These are phyloP conservation scores for Hypoxylon cercidicola DNA, from an alignment of 495 filamentous ascomycete genomes.

Conservation along the genomic window DNA sequence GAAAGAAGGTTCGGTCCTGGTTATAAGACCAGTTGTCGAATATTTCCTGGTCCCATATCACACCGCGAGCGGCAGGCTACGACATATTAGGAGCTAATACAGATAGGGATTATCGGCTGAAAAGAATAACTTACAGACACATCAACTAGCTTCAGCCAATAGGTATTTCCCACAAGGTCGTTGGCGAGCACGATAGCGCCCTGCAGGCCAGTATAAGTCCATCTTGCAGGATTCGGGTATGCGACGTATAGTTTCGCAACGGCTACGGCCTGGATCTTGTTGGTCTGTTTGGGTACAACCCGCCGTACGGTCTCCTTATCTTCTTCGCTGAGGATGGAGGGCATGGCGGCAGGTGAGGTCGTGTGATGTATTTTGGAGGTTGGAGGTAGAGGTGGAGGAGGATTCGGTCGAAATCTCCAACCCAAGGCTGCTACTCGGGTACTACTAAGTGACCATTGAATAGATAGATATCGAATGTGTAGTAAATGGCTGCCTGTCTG, in stretches of 20 bases:
- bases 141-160: constrained; percentile 97
- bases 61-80: constrained; percentile 82
- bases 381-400: constrained; percentile 16
- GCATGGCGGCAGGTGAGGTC: constrained; percentile 66
- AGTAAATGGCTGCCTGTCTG: constrained; percentile 13
- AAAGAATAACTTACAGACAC: constrained; percentile 75
- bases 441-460: constrained; percentile 38
- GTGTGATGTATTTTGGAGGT: constrained; percentile 25
- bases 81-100: constrained; percentile 36
- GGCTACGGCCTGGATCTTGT: constrained; percentile 95
- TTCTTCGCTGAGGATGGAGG: constrained; percentile 86
- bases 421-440: constrained; percentile 12
- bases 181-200: constrained; percentile 94
- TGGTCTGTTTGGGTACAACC: constrained; percentile 86
- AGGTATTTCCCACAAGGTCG: constrained; percentile 92
- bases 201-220: constrained; percentile 94
- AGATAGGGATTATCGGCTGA: constrained; percentile 1
- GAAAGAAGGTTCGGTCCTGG: constrained; percentile 95
- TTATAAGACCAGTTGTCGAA: constrained; percentile 95
- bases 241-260: constrained; percentile 95
- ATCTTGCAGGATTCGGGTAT: constrained; percentile 85
- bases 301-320: constrained; percentile 95
- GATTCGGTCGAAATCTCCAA: constrained; percentile 30
- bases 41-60: constrained; percentile 98
- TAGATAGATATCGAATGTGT: constrained; percentile 9